Conservation (phyloP, 495 filamentous ascomycete species). For the Podospora anserina region DNA sequence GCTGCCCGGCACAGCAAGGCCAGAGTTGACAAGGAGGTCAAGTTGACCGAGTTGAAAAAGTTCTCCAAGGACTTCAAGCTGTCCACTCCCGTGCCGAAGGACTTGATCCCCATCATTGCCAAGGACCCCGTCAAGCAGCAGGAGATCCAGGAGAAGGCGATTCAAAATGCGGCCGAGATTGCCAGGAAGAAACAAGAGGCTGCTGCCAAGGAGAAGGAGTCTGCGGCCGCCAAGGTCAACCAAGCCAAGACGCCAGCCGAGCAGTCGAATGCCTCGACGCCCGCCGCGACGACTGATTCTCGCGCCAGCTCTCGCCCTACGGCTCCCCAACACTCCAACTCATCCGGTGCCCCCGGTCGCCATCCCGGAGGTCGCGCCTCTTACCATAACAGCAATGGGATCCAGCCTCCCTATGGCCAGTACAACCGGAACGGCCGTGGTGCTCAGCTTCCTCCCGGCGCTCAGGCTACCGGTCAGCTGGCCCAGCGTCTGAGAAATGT, state of each 20-base stretch:
- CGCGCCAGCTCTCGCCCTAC: constrained; percentile 29
- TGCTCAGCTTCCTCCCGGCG: constrained; percentile 26
- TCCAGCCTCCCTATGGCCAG: constrained; percentile 31
- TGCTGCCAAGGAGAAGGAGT: constrained; percentile 41
- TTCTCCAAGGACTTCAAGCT: constrained; percentile 94
- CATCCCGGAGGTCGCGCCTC: constrained; percentile 32
- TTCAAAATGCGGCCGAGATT: constrained; percentile 62
- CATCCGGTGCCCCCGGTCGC: constrained; percentile 35
- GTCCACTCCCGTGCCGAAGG: constrained; percentile 81
- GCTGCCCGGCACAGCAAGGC: constrained; percentile 69
- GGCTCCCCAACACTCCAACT: constrained; percentile 33
- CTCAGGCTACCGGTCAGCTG: constrained; percentile 37
- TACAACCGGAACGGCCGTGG: constrained; percentile 37
- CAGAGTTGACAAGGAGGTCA: constrained; percentile 81
- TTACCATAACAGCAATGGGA: constrained; percentile 19
- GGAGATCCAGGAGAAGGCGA: constrained; percentile 83
- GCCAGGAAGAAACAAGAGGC: constrained; percentile 39
- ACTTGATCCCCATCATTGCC: constrained; percentile 90
- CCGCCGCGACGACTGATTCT: constrained; percentile 29
- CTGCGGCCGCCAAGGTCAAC: constrained; percentile 28
- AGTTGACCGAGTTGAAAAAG: constrained; percentile 89
- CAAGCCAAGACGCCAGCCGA: constrained; percentile 35
- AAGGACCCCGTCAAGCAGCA: constrained; percentile 92
- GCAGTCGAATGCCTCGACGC: constrained; percentile 21
- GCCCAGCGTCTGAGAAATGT: constrained; percentile 43